Conservation (phyloP, 805 yeast genomes). For the Candida manassasensis region DNA sequence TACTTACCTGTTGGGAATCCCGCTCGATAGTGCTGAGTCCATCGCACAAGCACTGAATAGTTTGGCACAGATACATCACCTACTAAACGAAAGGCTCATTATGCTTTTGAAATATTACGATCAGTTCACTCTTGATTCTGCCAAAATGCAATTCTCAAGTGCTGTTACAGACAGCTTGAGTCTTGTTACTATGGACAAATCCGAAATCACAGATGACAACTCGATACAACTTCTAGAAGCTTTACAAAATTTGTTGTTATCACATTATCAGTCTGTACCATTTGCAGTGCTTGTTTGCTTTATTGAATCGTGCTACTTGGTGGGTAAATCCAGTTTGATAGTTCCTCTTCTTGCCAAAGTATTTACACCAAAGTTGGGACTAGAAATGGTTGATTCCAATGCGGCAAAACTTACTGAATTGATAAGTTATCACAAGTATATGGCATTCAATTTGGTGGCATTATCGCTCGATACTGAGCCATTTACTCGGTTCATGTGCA, state of each 20-base stretch:
- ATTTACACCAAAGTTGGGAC: slow-evolving; percentile 18
- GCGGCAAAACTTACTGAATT: slow-evolving; percentile 16
- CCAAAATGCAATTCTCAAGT: slow-evolving; percentile 4
- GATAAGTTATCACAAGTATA: slow-evolving; percentile 21
- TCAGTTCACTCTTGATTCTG: too few species aligned
- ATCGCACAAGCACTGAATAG: too few species aligned
- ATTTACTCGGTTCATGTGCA: slow-evolving; percentile 5
- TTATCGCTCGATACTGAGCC: slow-evolving; percentile 13
- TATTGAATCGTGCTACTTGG: slow-evolving; percentile 12
- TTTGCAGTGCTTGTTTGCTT: slow-evolving; percentile 10
- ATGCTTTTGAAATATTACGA: not conserved
- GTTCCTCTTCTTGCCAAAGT: slow-evolving; percentile 10
- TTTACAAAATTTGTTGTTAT: slow-evolving; percentile 3
- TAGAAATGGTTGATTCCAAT: slow-evolving; percentile 11
- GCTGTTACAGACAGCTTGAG: slow-evolving; percentile 11
- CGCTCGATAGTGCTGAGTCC: too few species aligned
- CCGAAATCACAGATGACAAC: slow-evolving; percentile 7
- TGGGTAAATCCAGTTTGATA: slow-evolving; percentile 16
- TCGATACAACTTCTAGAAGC: not conserved
- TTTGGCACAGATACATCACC: too few species aligned
- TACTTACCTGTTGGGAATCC: too few species aligned
- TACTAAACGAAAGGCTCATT: slow-evolving; percentile 1
- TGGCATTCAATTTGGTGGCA: slow-evolving; percentile 23
- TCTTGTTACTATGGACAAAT: slow-evolving; percentile 11
- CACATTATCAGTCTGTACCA: not conserved